These are phyloP conservation scores for Dipteronia dyeriana DNA, from an alignment of 345 rosid species.

Conservation along the genomic window DNA sequence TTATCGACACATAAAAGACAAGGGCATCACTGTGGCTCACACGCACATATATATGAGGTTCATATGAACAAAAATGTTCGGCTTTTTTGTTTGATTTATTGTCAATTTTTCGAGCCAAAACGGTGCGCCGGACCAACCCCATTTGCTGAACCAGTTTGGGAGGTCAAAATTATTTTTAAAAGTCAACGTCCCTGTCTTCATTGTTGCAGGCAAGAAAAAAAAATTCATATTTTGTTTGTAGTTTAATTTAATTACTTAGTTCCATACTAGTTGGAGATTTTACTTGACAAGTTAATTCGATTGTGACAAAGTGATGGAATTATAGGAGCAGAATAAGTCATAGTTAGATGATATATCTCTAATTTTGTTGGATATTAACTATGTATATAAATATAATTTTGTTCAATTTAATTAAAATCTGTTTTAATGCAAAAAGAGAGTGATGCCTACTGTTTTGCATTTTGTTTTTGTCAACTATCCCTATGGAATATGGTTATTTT, in stretches of 20 bases:
- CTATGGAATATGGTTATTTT: too few relatives aligned
- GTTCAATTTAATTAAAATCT: too few relatives aligned
- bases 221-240: conserved; percentile 6
- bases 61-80: conserved; percentile 32
- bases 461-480: too few relatives aligned
- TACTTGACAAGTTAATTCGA: background rate
- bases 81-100: conserved; percentile 48
- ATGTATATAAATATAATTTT: too few relatives aligned
- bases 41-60: background rate
- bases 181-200: conserved; percentile 14
- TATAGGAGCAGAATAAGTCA: background rate
- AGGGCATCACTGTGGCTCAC: too few relatives aligned
- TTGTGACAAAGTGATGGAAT: conserved; percentile 31
- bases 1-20: conserved; percentile 8
- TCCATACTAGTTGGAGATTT: conserved; percentile 21
- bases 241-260: conserved; percentile 4
- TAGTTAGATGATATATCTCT: background rate
- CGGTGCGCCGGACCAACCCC: conserved; percentile 16
- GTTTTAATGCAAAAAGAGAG: too few relatives aligned
- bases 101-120: conserved; percentile 11
- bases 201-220: conserved; percentile 18
- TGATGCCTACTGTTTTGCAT: too few relatives aligned
- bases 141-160: background rate
- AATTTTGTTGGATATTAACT: background rate
- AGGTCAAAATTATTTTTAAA: conserved; percentile 9